These are phyloP conservation scores for Tylopilus sp. DNA, from an alignment of 1,284 basidiomycete species.

Conservation along the genomic window DNA sequence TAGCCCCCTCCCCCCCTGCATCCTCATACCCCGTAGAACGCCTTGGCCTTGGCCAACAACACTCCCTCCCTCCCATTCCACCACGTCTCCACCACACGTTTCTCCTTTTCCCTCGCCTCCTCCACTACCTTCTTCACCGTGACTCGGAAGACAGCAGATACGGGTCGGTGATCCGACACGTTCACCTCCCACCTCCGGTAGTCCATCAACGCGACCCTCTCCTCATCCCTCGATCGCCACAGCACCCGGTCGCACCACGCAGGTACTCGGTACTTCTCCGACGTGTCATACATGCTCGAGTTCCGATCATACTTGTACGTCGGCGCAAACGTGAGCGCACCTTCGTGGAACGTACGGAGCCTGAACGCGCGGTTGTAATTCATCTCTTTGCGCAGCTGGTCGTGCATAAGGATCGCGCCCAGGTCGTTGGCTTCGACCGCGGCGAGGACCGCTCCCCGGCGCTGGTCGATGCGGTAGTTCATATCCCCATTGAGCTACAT, in stretches of 20 bases:
- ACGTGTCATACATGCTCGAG: constrained; percentile 79
- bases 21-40: constrained; percentile 46
- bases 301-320: constrained; percentile 95
- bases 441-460: constrained; percentile 75
- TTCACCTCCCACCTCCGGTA: constrained; percentile 81
- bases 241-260: constrained; percentile 97
- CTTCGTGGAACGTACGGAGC: constrained; percentile 79
- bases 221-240: constrained; percentile 64
- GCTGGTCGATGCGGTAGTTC: constrained; percentile 93
- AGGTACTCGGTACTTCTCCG: constrained; percentile 84
- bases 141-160: constrained; percentile 74
- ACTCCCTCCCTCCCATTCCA: constrained; percentile 61
- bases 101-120: constrained; percentile 53
- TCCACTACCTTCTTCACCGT: constrained; percentile 69
- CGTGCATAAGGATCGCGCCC: constrained; percentile 65
- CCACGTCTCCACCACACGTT: constrained; percentile 48
- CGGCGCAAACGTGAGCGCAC: constrained; percentile 77
- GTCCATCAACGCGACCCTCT: constrained; percentile 57
- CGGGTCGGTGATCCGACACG: constrained; percentile 83
- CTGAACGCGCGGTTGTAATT: constrained; percentile 82
- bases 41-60: constrained; percentile 47
- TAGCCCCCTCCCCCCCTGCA: neutral
- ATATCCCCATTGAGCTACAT: constrained; percentile 73
- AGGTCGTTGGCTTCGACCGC: constrained; percentile 67
- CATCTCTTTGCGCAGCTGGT: constrained; percentile 90